These are phyloP conservation scores for Cyclocybe aegerita DNA, from an alignment of 768 basidiomycete genomes.

Conservation along the genomic window DNA sequence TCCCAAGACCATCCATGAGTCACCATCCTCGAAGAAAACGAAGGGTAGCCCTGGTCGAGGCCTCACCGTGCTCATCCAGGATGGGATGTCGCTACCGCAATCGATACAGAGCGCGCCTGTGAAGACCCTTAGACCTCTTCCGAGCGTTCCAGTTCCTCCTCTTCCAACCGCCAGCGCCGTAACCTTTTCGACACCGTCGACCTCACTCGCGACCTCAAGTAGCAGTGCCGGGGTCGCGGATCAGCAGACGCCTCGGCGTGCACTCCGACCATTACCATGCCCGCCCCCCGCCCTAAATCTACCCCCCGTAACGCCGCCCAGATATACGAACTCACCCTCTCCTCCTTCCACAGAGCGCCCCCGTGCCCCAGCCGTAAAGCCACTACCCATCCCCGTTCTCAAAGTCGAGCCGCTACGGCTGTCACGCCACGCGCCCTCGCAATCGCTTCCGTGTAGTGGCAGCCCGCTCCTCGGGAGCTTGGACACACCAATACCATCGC, in stretches of 20 bases:
- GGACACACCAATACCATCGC: too few relatives aligned
- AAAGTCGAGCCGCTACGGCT: constrained; percentile 1
- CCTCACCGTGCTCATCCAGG: constrained; percentile 15
- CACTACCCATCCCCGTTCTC: constrained; percentile 9
- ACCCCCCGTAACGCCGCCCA: too few relatives aligned
- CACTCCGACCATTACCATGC: too few relatives aligned
- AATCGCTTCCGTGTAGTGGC: too few relatives aligned
- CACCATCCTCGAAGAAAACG: neutral
- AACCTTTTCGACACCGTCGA: neutral
- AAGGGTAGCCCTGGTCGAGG: constrained; percentile 12
- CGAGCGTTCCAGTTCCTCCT: constrained; percentile 7
- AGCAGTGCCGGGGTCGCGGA: too few relatives aligned
- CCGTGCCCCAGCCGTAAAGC: neutral
- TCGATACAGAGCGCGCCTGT: constrained; percentile 15
- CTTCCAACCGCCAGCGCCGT: constrained; percentile 1
- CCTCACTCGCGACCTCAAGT: neutral
- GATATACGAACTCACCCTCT: neutral
- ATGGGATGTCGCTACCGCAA: constrained; percentile 7
- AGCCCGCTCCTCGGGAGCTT: too few relatives aligned
- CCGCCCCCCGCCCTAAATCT: too few relatives aligned
- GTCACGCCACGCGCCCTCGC: too few relatives aligned
- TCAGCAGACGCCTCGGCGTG: too few relatives aligned
- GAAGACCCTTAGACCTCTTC: constrained; percentile 9
- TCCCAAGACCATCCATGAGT: constrained; percentile 1
- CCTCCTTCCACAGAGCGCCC: constrained; percentile 1